A percentile compares a stretch with the other conserved stretches of the same genome.
phyloP scores from a whole-genome alignment of 306 rosid genomes.

The Arachis stenosperma region DNA sequence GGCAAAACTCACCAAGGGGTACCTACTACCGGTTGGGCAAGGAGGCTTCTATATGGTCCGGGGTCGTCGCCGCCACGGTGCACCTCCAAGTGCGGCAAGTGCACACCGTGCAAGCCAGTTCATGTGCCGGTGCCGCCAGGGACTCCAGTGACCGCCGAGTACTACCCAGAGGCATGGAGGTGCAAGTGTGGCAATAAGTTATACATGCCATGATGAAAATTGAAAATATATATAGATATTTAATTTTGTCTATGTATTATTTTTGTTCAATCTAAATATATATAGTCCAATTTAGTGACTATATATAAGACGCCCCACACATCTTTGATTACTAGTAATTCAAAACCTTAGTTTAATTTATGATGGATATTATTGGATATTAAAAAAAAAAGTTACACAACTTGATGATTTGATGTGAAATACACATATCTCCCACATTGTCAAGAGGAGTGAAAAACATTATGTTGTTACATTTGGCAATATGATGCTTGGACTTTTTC shows the following conservation, averaged over 20 bases:
- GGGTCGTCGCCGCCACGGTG: slow-evolving; percentile 93
- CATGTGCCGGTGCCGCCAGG: slow-evolving; percentile 94
- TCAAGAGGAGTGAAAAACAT: slow-evolving; percentile 12
- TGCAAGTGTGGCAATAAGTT: slow-evolving; percentile 94
- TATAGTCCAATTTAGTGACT: slow-evolving; percentile 31
- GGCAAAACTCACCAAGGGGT: neutral
- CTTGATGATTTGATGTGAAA: slow-evolving; percentile 37
- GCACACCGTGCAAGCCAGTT: slow-evolving; percentile 83
- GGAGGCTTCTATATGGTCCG: slow-evolving; percentile 67
- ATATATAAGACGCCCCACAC: slow-evolving; percentile 6
- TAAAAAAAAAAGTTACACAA: slow-evolving; percentile 29
- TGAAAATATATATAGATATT: neutral
- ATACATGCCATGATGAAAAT: slow-evolving; percentile 75
- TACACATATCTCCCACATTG: slow-evolving; percentile 33
- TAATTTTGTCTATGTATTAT: slow-evolving; percentile 23
- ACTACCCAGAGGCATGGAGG: slow-evolving; percentile 98
- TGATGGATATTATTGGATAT: slow-evolving; percentile 39
- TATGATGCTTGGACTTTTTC: neutral
- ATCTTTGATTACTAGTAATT: slow-evolving; percentile 36
- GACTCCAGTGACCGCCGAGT: slow-evolving; percentile 80
- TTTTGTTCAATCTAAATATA: slow-evolving; percentile 28
- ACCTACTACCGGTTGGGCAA: slow-evolving; percentile 33
- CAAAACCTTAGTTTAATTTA: slow-evolving; percentile 38
- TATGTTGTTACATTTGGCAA: slow-evolving; percentile 15
- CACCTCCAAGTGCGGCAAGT: slow-evolving; percentile 71